Conservation (phyloP, 208 protist genomes). For the Leishmania turanica region DNA sequence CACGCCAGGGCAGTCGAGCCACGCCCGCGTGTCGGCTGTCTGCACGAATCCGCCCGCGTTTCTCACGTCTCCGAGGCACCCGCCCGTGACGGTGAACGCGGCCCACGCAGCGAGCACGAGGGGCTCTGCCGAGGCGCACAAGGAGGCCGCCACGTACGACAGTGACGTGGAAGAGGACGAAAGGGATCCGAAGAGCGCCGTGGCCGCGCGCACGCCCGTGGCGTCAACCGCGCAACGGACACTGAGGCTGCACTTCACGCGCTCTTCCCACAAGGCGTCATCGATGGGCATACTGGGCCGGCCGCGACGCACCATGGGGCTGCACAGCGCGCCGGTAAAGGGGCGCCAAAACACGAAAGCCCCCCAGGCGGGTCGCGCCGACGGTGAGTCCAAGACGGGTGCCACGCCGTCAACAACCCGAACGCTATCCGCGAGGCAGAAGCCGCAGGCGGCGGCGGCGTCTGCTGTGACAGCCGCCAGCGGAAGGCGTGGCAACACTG, state of each 20-base stretch:
- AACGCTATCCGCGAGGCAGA: neutral
- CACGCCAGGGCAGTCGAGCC: neutral
- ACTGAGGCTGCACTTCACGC: conserved; percentile 18
- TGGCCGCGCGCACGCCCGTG: neutral
- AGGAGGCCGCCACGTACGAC: neutral
- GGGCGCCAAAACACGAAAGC: neutral
- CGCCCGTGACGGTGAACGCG: neutral
- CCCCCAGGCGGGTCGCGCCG: neutral
- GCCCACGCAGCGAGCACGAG: neutral
- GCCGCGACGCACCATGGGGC: neutral
- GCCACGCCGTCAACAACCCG: neutral
- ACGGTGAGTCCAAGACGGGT: neutral
- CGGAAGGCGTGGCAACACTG: neutral
- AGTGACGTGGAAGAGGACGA: conserved; percentile 1
- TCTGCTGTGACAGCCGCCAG: neutral
- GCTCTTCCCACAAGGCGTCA: conserved; percentile 12
- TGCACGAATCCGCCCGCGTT: neutral
- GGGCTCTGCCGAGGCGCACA: neutral
- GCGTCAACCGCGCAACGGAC: conserved; percentile 2
- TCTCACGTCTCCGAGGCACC: conserved; percentile 4
- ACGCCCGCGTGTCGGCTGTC: neutral
- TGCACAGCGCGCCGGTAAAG: conserved; percentile 5
- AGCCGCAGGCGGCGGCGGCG: neutral
- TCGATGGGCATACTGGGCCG: neutral
- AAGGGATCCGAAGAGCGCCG: too few species aligned